Evolutionary conservation across 2,329 filamentous ascomycete species (phyloP).

Genomic region (Ophiocordyceps unilateralis): DNA sequence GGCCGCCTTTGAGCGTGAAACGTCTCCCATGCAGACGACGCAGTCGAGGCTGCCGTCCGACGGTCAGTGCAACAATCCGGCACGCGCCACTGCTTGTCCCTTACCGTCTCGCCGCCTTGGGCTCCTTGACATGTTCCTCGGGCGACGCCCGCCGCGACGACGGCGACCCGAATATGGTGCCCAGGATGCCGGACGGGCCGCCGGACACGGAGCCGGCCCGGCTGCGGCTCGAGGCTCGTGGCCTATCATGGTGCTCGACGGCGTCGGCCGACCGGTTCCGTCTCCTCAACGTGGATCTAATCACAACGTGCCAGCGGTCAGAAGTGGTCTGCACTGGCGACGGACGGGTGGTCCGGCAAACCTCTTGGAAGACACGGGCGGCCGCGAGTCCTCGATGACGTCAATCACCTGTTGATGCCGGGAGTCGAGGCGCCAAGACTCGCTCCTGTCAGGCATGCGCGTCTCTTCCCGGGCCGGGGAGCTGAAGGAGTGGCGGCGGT

Average conservation of each 20-base stretch:
- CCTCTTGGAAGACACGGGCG: constrained; percentile 17
- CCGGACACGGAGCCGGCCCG: constrained; percentile 5
- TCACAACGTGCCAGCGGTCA: neutral
- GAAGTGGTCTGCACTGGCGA: neutral
- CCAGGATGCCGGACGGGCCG: constrained; percentile 9
- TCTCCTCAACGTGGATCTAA: constrained; percentile 3
- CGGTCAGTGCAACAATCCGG: neutral
- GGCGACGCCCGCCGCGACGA: constrained; percentile 11
- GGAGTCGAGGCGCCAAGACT: constrained; percentile 10
- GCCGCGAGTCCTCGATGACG: constrained; percentile 16
- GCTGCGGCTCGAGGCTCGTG: constrained; percentile 5
- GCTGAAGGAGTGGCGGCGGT: constrained; percentile 9
- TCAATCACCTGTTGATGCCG: constrained; percentile 10
- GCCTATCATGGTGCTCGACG: constrained; percentile 1
- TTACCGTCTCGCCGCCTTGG: constrained; percentile 1
- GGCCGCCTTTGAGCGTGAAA: constrained; percentile 44
- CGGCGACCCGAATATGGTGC: constrained; percentile 10
- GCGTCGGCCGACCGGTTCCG: constrained; percentile 7
- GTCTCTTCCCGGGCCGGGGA: constrained; percentile 12
- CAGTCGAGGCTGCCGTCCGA: constrained; percentile 43
- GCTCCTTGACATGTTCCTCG: constrained; percentile 8
- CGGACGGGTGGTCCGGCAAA: constrained; percentile 1
- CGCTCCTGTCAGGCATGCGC: constrained; percentile 12
- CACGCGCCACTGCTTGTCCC: neutral
- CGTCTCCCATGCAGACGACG: constrained; percentile 53